phyloP scores from a whole-genome alignment of 345 rosid species.

The Aegle marmelos region DNA sequence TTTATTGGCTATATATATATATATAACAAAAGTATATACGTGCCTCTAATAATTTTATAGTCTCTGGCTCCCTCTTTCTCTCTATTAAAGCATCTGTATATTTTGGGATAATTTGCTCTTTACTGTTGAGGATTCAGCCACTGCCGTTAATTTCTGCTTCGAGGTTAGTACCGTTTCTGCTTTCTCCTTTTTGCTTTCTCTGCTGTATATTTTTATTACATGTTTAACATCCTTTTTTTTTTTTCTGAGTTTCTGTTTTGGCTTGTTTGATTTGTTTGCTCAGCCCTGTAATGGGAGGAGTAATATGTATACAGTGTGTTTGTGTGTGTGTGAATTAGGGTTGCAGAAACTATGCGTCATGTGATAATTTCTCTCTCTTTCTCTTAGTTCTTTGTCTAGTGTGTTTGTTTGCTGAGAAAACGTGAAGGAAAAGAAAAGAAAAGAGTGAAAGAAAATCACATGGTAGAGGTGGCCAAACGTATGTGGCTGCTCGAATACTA shows the following conservation, averaged over 20 bases:
- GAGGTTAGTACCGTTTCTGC: slow-evolving; percentile 17
- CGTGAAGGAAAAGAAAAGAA: background rate
- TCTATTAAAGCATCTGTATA: background rate
- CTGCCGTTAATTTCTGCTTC: background rate
- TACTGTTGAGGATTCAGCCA: background rate
- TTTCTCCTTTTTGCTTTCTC: background rate
- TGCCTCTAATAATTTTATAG: no score
- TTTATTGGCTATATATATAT: no score
- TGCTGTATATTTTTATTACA: background rate
- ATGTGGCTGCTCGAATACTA: no score
- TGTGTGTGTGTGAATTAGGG: no score
- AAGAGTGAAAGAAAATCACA: background rate
- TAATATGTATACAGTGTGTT: background rate
- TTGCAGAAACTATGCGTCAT: background rate
- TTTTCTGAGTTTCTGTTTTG: background rate
- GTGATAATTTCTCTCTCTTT: background rate
- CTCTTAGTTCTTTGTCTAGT: background rate
- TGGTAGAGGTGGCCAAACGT: background rate
- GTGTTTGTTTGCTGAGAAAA: slow-evolving; percentile 13
- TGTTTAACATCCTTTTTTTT: background rate
- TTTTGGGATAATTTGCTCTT: background rate
- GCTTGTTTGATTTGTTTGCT: no score
- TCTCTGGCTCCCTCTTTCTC: background rate
- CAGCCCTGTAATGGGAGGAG: background rate
- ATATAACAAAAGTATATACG: no score